A percentile compares a stretch with the other conserved stretches of the same genome.
Conservation (phyloP, 129 eudicot species). For the Escallonia herrerae region DNA sequence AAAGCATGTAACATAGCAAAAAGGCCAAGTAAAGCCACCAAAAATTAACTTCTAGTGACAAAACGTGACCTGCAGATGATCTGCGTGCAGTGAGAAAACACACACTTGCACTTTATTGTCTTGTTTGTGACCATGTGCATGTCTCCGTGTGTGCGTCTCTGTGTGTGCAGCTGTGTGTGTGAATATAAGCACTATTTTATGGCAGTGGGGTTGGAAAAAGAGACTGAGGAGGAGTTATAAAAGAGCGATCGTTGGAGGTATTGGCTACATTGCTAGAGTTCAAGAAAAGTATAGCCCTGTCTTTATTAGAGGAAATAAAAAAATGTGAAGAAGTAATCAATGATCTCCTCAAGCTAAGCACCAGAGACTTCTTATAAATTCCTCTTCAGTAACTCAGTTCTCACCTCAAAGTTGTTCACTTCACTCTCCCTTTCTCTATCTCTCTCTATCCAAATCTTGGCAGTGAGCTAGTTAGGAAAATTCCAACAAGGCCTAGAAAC, state of each 20-base stretch:
- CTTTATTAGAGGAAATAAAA: conserved; percentile 27
- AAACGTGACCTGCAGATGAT: no score
- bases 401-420: neutral
- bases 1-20: no score
- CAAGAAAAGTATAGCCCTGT: conserved; percentile 44
- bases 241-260: neutral
- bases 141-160: no score
- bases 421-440: conserved; percentile 2
- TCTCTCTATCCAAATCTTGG: conserved; percentile 1
- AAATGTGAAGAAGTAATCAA: neutral
- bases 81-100: no score
- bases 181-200: no score
- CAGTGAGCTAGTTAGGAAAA: conserved; percentile 6
- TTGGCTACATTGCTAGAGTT: conserved; percentile 4
- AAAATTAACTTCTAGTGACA: no score
- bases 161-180: no score
- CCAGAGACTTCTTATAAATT: conserved; percentile 11
- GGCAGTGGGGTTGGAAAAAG: neutral
- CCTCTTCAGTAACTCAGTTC: conserved; percentile 6
- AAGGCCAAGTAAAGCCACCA: no score
- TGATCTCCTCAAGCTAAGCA: neutral
- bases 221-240: neutral
- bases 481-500: conserved; percentile 5
- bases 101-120: no score
- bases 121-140: no score